Conservation (phyloP, 2,329 filamentous ascomycete species). For the Penicillium sp. region DNA sequence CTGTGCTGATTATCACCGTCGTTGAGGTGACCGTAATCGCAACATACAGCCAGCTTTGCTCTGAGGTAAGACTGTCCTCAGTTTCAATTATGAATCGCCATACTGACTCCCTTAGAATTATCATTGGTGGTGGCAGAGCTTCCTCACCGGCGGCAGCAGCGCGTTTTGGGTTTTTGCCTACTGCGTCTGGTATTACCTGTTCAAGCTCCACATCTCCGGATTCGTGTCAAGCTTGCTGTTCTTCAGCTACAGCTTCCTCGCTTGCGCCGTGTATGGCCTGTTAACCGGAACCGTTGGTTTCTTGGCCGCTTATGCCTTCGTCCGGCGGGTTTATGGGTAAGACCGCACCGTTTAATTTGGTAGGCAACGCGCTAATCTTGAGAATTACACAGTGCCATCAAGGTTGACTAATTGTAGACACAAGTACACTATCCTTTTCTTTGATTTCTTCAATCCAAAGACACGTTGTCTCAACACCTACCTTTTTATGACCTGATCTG, state of each 20-base stretch:
- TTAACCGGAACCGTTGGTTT: constrained; percentile 82
- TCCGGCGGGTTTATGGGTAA: constrained; percentile 77
- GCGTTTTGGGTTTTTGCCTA: constrained; percentile 80
- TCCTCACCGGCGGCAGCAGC: constrained; percentile 72
- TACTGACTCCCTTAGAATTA: constrained; percentile 57
- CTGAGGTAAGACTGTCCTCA: constrained; percentile 54
- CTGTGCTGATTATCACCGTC: constrained; percentile 71
- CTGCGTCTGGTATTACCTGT: constrained; percentile 78
- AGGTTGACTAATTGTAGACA: constrained; percentile 29
- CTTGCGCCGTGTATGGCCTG: constrained; percentile 76
- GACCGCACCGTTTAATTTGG: constrained; percentile 28
- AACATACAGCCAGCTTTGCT: constrained; percentile 77
- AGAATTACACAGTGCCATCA: constrained; percentile 28
- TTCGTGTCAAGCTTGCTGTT: constrained; percentile 77
- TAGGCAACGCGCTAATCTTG: constrained; percentile 4
- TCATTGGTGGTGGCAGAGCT: constrained; percentile 91
- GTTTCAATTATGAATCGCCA: not conserved
- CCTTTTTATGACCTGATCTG: constrained; percentile 12
- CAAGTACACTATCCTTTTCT: not conserved
- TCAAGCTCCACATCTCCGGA: constrained; percentile 75
- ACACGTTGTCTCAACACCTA: not conserved
- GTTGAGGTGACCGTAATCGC: constrained; percentile 80
- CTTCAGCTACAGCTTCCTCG: constrained; percentile 80
- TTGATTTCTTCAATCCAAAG: not conserved
- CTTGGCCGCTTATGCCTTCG: constrained; percentile 77